These are phyloP conservation scores for Blastobotrys muscicola DNA, from an alignment of 805 yeast genomes.

Conservation along the genomic window DNA sequence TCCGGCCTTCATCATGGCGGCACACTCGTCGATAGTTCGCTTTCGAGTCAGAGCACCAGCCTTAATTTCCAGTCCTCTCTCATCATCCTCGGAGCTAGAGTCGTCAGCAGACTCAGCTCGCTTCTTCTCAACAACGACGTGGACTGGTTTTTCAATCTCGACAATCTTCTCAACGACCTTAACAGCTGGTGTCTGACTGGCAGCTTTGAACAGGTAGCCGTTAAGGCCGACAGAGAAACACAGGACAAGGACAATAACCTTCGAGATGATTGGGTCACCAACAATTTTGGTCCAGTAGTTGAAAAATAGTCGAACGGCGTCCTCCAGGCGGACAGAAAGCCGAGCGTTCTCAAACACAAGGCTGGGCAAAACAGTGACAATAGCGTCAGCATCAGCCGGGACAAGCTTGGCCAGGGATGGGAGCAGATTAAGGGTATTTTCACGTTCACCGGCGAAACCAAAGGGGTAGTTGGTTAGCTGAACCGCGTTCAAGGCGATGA, in stretches of 20 bases:
- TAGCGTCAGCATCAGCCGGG: constrained; percentile 10
- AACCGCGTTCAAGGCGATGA: constrained; percentile 29
- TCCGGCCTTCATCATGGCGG: constrained; percentile 58
- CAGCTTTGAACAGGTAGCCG: constrained; percentile 75
- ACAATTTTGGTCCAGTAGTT: constrained; percentile 57
- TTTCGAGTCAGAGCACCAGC: constrained; percentile 12
- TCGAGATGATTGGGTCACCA: constrained; percentile 71
- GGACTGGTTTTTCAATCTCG: constrained; percentile 26
- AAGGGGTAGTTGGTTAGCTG: constrained; percentile 24
- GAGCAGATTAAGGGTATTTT: neutral
- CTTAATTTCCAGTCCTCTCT: constrained; percentile 26
- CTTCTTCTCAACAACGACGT: constrained; percentile 22
- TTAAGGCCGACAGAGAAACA: constrained; percentile 72
- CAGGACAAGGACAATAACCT: constrained; percentile 61
- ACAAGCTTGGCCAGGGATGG: constrained; percentile 5
- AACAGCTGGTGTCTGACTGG: constrained; percentile 30
- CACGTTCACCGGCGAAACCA: neutral
- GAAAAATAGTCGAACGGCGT: constrained; percentile 40
- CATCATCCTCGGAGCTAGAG: constrained; percentile 28
- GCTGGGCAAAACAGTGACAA: constrained; percentile 32
- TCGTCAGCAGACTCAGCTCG: constrained; percentile 10
- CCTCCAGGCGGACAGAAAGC: constrained; percentile 49
- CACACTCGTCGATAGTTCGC: constrained; percentile 47
- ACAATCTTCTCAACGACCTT: constrained; percentile 25
- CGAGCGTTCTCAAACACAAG: constrained; percentile 27